Evolutionary conservation across 495 filamentous ascomycete species (phyloP).

Genomic region (Aspergillus panamensis): DNA sequence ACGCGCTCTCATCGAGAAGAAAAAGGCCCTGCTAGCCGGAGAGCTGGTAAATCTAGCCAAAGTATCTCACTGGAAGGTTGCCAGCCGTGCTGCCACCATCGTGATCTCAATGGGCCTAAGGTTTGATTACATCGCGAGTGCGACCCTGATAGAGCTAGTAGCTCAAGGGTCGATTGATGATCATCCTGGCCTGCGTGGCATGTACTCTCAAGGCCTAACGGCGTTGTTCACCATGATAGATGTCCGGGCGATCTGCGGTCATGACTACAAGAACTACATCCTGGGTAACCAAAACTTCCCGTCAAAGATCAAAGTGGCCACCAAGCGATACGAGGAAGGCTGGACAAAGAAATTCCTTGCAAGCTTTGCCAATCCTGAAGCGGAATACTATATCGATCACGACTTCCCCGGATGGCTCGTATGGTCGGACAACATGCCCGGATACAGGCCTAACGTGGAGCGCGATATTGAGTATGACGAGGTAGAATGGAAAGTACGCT

Average conservation of each 20-base stretch:
- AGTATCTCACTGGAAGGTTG: constrained; percentile 92
- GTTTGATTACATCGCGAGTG: constrained; percentile 80
- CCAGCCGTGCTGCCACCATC: constrained; percentile 80
- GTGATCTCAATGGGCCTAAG: constrained; percentile 83
- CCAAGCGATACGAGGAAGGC: constrained; percentile 64
- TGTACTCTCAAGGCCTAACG: constrained; percentile 76
- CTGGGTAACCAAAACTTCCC: constrained; percentile 68
- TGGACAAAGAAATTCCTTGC: constrained; percentile 77
- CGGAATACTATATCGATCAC: constrained; percentile 84
- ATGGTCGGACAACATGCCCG: constrained; percentile 82
- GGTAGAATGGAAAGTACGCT: constrained; percentile 68
- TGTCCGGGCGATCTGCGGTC: constrained; percentile 76
- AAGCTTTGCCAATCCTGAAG: constrained; percentile 73
- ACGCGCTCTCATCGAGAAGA: constrained; percentile 69
- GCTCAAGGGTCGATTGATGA: constrained; percentile 80
- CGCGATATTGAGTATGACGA: constrained; percentile 78
- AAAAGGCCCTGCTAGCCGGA: constrained; percentile 74
- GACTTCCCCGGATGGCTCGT: constrained; percentile 98
- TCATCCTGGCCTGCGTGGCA: constrained; percentile 77
- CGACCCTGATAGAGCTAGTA: constrained; percentile 79
- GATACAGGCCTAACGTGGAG: constrained; percentile 64
- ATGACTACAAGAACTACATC: constrained; percentile 82
- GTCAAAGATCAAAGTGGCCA: constrained; percentile 69
- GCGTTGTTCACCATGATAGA: constrained; percentile 79
- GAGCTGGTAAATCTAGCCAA: constrained; percentile 76